Evolutionary conservation across 352 stramenopile species (phyloP).

Genomic region (Globisporangium echinulatum): DNA sequence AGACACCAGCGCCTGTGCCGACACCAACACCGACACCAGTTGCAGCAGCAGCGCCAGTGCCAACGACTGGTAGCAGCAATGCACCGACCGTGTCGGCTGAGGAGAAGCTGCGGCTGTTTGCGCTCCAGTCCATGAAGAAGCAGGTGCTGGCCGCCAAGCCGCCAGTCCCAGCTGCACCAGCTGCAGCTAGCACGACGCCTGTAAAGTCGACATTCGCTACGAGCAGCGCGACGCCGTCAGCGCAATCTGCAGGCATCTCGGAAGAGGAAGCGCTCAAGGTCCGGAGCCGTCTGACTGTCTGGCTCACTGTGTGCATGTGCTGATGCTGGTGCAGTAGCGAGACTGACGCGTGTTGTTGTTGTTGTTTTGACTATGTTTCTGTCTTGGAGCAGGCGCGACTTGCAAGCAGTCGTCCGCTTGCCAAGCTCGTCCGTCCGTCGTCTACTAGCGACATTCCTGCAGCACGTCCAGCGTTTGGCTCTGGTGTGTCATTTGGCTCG

Average conservation of each 20-base stretch:
- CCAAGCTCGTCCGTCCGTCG: conserved; percentile 15
- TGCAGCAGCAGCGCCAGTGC: conserved; percentile 8
- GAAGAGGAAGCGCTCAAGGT: conserved; percentile 7
- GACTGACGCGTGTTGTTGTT: not conserved
- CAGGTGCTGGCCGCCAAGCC: conserved; percentile 24
- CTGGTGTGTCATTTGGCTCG: no score
- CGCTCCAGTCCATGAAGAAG: conserved; percentile 67
- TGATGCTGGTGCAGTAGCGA: not conserved
- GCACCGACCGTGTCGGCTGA: conserved; percentile 29
- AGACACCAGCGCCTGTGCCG: not conserved
- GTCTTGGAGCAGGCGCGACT: conserved; percentile 2
- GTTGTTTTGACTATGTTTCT: not conserved
- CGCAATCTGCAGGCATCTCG: not conserved
- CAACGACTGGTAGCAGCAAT: conserved; percentile 10
- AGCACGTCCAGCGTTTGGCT: not conserved
- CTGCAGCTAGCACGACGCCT: conserved; percentile 10
- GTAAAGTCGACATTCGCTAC: not conserved
- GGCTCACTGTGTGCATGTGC: not conserved
- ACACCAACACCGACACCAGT: conserved; percentile 8
- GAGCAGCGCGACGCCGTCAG: not conserved
- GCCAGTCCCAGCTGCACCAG: not conserved
- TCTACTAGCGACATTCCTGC: no score
- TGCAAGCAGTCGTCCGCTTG: conserved; percentile 22
- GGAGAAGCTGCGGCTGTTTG: conserved; percentile 58
- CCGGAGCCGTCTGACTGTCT: not conserved